A percentile compares a stretch with the other conserved stretches of the same genome.
phyloP scores from a whole-genome alignment of 306 rosid genomes.

The Castanea crenata region DNA sequence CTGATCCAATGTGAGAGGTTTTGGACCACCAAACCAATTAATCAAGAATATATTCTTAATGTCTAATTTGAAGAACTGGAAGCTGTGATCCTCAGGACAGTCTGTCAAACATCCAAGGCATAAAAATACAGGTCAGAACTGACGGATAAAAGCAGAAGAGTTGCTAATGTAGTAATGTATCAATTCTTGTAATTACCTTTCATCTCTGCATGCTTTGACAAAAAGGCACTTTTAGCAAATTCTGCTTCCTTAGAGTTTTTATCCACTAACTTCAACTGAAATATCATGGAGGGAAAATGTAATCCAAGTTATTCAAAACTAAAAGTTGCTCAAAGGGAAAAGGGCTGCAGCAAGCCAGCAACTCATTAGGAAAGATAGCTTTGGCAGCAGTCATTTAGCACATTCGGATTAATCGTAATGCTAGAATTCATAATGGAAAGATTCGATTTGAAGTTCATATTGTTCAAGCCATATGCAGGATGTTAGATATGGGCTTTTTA shows the following conservation, averaged over 20 bases:
- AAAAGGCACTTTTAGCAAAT: slow-evolving; percentile 68
- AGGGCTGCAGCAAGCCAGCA: too few species aligned
- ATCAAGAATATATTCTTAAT: slow-evolving; percentile 73
- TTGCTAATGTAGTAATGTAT: neutral
- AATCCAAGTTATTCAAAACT: neutral
- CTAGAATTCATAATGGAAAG: neutral
- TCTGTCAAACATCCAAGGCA: slow-evolving; percentile 37
- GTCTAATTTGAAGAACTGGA: slow-evolving; percentile 67
- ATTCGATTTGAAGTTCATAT: too few species aligned
- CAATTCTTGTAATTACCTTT: slow-evolving; percentile 39
- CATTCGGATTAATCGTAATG: neutral
- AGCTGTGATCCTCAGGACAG: slow-evolving; percentile 74
- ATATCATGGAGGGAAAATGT: slow-evolving; percentile 20
- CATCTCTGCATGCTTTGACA: slow-evolving; percentile 92
- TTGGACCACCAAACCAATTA: slow-evolving; percentile 86
- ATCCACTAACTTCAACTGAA: slow-evolving; percentile 69
- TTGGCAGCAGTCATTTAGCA: too few species aligned
- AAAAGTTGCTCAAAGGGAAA: neutral
- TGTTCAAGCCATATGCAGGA: too few species aligned
- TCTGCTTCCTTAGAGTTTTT: slow-evolving; percentile 48
- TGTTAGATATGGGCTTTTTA: neutral
- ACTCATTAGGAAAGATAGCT: too few species aligned
- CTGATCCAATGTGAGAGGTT: slow-evolving; percentile 66
- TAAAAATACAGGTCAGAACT: neutral
- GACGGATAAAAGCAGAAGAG: slow-evolving; percentile 9